Percentiles rank a stretch among this genome's conserved stretches.
Conservation (phyloP, 2,329 filamentous ascomycete species). For the Corniculantispora saksenae region DNA sequence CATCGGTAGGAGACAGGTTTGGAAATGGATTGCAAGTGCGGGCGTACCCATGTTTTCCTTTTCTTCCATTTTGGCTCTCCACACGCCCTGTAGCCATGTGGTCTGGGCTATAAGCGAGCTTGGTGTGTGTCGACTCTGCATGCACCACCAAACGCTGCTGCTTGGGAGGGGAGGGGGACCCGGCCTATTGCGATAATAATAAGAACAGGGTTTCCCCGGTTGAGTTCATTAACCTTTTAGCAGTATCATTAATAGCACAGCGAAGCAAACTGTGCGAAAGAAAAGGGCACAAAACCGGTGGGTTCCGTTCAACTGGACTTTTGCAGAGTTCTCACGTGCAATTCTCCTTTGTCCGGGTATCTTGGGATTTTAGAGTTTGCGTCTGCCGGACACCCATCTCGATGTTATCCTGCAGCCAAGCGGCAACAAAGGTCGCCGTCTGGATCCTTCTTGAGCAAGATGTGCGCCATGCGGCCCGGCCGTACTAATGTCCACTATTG, state of each 20-base stretch:
- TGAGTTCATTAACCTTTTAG: not conserved
- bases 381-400: not conserved
- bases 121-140: not conserved
- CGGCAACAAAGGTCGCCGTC: not conserved
- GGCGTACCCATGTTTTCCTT: too few species aligned
- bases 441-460: too few species aligned
- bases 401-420: slow-evolving; percentile 11
- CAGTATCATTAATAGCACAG: not conserved
- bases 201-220: not conserved
- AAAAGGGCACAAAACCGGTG: not conserved
- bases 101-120: not conserved
- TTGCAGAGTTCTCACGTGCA: not conserved
- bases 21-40: too few species aligned
- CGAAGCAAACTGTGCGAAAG: not conserved
- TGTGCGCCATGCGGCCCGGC: too few species aligned
- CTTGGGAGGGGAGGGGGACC: too few species aligned
- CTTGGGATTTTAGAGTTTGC: not conserved
- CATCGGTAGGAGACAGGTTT: too few species aligned
- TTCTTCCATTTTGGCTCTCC: not conserved
- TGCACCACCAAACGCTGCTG: not conserved
- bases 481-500: too few species aligned
- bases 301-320: not conserved
- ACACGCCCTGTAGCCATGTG: not conserved
- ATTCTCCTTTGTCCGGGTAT: too few species aligned
- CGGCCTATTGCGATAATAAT: not conserved